These are phyloP conservation scores for Ustilago esculenta DNA, from an alignment of 1,284 basidiomycete species.

Conservation along the genomic window DNA sequence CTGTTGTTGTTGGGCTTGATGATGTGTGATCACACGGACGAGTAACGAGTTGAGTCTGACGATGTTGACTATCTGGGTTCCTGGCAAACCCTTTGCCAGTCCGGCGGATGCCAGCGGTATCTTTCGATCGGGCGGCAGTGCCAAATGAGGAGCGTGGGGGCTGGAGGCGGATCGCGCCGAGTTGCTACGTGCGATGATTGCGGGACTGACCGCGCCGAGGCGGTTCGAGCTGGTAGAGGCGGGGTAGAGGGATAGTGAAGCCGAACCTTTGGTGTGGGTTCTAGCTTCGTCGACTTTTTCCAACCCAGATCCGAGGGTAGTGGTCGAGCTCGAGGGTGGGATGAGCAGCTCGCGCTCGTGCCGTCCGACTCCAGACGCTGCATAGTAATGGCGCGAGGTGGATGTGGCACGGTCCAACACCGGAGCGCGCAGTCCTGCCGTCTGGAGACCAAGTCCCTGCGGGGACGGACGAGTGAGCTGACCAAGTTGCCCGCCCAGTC, in stretches of 20 bases:
- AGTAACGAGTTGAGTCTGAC: slow-evolving; percentile 44
- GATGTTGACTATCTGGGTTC: slow-evolving; percentile 31
- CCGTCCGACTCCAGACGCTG: slow-evolving; percentile 16
- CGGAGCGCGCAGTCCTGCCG: not conserved
- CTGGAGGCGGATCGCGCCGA: slow-evolving; percentile 6
- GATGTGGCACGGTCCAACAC: slow-evolving; percentile 42
- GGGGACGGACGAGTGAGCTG: not conserved
- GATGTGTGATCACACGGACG: slow-evolving; percentile 10
- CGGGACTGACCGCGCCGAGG: not conserved
- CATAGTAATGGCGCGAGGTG: slow-evolving; percentile 52
- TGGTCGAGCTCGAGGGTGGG: not conserved
- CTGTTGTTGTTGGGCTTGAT: slow-evolving; percentile 1
- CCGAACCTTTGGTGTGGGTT: slow-evolving; percentile 22
- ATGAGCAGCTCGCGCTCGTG: slow-evolving; percentile 36
- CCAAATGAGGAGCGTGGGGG: not conserved
- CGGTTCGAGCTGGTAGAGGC: slow-evolving; percentile 1
- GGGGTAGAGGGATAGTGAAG: slow-evolving; percentile 23
- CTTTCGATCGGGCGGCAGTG: not conserved
- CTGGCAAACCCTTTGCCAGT: slow-evolving; percentile 11
- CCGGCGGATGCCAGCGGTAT: no score
- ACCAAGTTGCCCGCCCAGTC: slow-evolving; percentile 1
- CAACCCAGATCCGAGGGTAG: not conserved
- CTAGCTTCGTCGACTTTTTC: not conserved
- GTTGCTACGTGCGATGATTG: slow-evolving; percentile 15
- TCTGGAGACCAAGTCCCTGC: not conserved